These are phyloP conservation scores for Arthroderma uncinatum DNA, from an alignment of 2,329 filamentous ascomycete species.

Conservation along the genomic window DNA sequence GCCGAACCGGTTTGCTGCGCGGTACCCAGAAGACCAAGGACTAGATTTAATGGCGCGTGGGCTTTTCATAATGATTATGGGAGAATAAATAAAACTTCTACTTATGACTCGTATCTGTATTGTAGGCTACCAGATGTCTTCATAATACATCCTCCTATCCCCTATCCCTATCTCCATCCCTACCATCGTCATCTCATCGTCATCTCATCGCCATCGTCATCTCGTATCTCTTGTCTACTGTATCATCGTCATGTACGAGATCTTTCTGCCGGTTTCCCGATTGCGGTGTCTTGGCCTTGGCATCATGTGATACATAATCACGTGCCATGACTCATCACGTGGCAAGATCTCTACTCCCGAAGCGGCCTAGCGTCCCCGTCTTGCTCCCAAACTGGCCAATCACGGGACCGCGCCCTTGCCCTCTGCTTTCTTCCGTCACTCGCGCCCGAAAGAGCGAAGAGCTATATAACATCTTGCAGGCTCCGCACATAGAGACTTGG, in stretches of 20 bases:
- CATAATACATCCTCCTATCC: not conserved
- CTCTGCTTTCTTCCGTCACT: constrained; percentile 3
- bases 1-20: constrained; percentile 98
- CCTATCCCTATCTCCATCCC: not conserved
- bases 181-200: not conserved
- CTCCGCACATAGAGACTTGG: not conserved
- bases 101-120: constrained; percentile 6
- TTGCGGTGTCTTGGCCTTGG: not conserved
- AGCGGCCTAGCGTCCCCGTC: constrained; percentile 5
- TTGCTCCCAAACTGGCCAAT: constrained; percentile 30
- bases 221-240: not conserved
- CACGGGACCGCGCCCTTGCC: constrained; percentile 14
- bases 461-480: constrained; percentile 1
- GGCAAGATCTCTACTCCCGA: not conserved
- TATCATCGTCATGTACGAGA: not conserved
- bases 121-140: constrained; percentile 4
- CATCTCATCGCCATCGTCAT: not conserved
- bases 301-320: not conserved
- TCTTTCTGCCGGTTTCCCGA: not conserved
- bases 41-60: constrained; percentile 47
- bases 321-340: not conserved
- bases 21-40: constrained; percentile 99
- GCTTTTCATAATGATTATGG: constrained; percentile 13
- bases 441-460: constrained; percentile 2
- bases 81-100: not conserved